Percentiles rank a stretch among this genome's conserved stretches.
phyloP scores from a whole-genome alignment of 1,284 basidiomycete genomes.

The Trametes versicolor region DNA sequence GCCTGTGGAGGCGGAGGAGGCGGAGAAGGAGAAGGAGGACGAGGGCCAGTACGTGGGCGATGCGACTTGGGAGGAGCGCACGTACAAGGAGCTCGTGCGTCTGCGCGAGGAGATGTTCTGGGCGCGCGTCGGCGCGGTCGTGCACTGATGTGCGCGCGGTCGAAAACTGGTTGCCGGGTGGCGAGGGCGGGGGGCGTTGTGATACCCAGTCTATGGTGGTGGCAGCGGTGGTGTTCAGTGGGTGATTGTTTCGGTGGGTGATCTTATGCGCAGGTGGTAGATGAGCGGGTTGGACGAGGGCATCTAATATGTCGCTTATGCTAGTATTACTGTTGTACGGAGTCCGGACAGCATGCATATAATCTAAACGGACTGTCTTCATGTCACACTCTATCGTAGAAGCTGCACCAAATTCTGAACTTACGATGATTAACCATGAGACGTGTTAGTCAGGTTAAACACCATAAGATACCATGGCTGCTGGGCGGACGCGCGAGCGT shows the following conservation, averaged over 20 bases:
- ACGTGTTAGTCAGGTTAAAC: too few species aligned
- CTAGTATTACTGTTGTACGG: slow-evolving; percentile 2
- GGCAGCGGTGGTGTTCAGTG: not conserved
- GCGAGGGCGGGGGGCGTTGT: too few species aligned
- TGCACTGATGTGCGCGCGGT: slow-evolving; percentile 40
- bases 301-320: slow-evolving; percentile 1
- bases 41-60: slow-evolving; percentile 56
- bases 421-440: too few species aligned
- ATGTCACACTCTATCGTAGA: not conserved
- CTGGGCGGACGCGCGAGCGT: too few species aligned
- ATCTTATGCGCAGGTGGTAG: not conserved
- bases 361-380: not conserved
- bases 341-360: not conserved
- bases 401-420: not conserved
- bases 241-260: too few species aligned
- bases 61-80: slow-evolving; percentile 88
- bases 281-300: not conserved
- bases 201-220: too few species aligned
- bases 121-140: slow-evolving; percentile 78
- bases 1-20: slow-evolving; percentile 14
- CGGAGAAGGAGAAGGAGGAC: slow-evolving; percentile 28
- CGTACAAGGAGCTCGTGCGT: slow-evolving; percentile 85
- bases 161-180: too few species aligned
- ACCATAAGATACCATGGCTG: too few species aligned
- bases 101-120: slow-evolving; percentile 93